phyloP scores from a whole-genome alignment of 2,329 filamentous ascomycete species.

The Talaromyces sp. region DNA sequence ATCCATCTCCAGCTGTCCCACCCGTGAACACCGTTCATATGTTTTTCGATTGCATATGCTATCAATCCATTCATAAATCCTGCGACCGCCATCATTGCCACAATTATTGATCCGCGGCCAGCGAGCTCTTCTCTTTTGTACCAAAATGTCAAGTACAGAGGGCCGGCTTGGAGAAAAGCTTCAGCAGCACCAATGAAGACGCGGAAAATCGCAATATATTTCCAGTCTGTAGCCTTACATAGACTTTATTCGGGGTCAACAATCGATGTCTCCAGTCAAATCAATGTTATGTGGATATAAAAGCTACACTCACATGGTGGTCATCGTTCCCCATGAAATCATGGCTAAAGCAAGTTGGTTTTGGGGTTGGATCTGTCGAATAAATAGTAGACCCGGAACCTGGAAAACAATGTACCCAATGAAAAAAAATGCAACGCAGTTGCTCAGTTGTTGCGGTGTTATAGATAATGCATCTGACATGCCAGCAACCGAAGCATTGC shows the following conservation, averaged over 20 bases:
- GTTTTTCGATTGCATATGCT: slow-evolving; percentile 13
- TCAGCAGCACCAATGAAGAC: slow-evolving; percentile 1
- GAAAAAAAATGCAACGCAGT: slow-evolving; percentile 5
- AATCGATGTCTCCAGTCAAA: background rate
- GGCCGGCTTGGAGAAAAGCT: slow-evolving; percentile 30
- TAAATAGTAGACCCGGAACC: background rate
- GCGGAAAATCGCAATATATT: background rate
- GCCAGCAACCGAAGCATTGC: slow-evolving; percentile 2
- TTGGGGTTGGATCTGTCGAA: background rate
- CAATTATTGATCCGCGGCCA: slow-evolving; percentile 16
- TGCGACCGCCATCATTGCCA: slow-evolving; percentile 14
- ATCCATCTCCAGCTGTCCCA: slow-evolving; percentile 15
- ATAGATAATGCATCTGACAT: background rate
- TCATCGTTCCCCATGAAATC: slow-evolving; percentile 1
- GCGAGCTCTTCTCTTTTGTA: slow-evolving; percentile 11
- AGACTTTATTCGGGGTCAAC: background rate
- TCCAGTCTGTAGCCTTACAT: background rate
- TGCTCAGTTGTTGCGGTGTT: background rate
- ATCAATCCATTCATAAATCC: slow-evolving; percentile 16
- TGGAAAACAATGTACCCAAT: slow-evolving; percentile 2
- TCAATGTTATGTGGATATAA: background rate
- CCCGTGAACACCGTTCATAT: slow-evolving; percentile 6
- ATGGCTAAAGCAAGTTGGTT: background rate
- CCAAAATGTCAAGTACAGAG: slow-evolving; percentile 17
- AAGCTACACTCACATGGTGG: background rate